Percentiles rank a stretch among this genome's conserved stretches.
Evolutionary conservation across 2,329 filamentous ascomycete species (phyloP).

Genomic region (Fusarium fujikuroi): DNA sequence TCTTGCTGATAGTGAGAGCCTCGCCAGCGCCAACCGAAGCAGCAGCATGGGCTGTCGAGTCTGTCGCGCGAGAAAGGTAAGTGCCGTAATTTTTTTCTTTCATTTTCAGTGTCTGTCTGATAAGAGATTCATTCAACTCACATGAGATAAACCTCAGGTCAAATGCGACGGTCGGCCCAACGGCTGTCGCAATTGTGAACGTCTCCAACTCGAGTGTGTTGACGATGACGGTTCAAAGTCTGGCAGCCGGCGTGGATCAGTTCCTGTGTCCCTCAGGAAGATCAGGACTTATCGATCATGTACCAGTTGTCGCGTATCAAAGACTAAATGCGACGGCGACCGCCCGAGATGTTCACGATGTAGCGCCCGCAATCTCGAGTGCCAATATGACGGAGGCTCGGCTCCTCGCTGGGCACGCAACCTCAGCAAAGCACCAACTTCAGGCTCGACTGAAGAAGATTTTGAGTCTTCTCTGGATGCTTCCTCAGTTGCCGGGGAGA

Average conservation of each 20-base stretch:
- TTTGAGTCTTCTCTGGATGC: conserved; percentile 30
- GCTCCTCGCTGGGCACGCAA: conserved; percentile 52
- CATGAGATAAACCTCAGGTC: conserved; percentile 46
- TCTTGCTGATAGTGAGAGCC: conserved; percentile 25
- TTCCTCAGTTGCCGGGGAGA: conserved; percentile 31
- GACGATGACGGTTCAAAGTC: conserved; percentile 49
- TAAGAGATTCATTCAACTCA: conserved; percentile 16
- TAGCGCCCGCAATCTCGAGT: conserved; percentile 48
- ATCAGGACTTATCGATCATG: conserved; percentile 56
- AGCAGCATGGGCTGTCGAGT: conserved; percentile 54
- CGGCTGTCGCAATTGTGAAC: conserved; percentile 56
- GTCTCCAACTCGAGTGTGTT: conserved; percentile 55
- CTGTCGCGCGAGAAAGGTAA: conserved; percentile 55
- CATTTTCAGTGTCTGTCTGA: not conserved
- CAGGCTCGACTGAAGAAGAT: conserved; percentile 40
- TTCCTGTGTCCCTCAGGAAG: conserved; percentile 50
- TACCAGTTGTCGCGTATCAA: conserved; percentile 53
- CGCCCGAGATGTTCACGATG: conserved; percentile 54
- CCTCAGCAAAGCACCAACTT: conserved; percentile 43
- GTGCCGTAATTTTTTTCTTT: conserved; percentile 2
- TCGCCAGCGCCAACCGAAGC: conserved; percentile 29
- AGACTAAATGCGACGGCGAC: conserved; percentile 56
- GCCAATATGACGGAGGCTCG: conserved; percentile 53
- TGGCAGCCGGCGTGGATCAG: conserved; percentile 35
- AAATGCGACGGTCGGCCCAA: conserved; percentile 56